Evolutionary conservation across 495 filamentous ascomycete species (phyloP), one percentile per base, ranked within the genome.

Genomic region (Rusavskia elegans): DNA sequence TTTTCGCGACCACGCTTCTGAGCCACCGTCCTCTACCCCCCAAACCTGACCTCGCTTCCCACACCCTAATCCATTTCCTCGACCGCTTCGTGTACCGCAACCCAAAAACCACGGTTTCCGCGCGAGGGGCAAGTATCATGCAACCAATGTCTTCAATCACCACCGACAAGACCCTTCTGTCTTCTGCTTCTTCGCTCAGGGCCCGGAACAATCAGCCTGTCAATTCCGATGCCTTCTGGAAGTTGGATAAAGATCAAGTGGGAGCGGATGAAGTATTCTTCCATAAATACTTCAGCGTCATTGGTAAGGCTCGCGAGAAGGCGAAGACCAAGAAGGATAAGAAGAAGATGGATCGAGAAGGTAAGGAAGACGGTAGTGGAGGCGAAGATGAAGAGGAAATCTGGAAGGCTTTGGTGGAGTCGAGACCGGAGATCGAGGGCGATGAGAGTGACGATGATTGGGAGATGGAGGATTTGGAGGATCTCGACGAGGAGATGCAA

Each of bases 31-130:
- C 77, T 9, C 81, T 84, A 67, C 81, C 84, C 52, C 78, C 82
- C 54, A 95, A 97, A 66, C 89, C 92, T 0, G 90, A 98, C 57
- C 68, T 95, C 45, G 78, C 82, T 0, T 76, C 83, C 39, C 88
- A 96, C 61, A 95, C 86, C 0, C 77, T 98, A 53, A 87, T 85
- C 52, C 84, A 92, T 64, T 98, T 98, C 76, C 76, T 98, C 30
- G 92, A 98, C 66, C 87, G 89, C 55, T 97, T 98, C 65, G 87
- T 92, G 20, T 98, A 96, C 71, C 82, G 87, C 40, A 90, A 89
- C 55, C 80, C 89, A 45, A 73, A 84, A 7, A 66, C 72, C 3
- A 65, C 78, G 10, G 66, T 68, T 17, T 69, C 70, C 52, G 66
- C 71, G 2, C 81, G 82, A 49, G 93, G 92, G 23, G 67, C 76